Percentiles rank a stretch among this genome's conserved stretches.
Conservation (phyloP, 805 yeast species). For the Komagataella pastoris region DNA sequence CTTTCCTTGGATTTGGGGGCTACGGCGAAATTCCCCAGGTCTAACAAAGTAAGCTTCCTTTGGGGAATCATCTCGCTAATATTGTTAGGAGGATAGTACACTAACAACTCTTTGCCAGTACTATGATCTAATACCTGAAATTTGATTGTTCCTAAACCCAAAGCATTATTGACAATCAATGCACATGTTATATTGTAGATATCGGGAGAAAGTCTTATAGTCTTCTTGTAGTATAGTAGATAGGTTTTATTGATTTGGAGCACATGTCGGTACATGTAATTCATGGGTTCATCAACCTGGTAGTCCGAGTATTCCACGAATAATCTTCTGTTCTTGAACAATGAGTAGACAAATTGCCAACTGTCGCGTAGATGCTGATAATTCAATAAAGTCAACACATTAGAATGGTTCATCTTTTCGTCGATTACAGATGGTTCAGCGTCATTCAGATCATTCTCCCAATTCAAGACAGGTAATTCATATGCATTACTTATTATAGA, state of each 20-base stretch:
- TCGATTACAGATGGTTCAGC: not conserved
- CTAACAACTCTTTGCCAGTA: slow-evolving; percentile 17
- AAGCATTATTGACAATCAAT: slow-evolving; percentile 34
- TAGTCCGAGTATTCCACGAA: slow-evolving; percentile 31
- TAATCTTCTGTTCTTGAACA: slow-evolving; percentile 36
- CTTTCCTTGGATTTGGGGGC: slow-evolving; percentile 8
- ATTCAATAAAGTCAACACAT: slow-evolving; percentile 5
- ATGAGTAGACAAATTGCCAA: slow-evolving; percentile 39
- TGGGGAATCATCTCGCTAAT: slow-evolving; percentile 46
- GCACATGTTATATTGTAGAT: slow-evolving; percentile 37
- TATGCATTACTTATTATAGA: slow-evolving; percentile 11
- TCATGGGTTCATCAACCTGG: slow-evolving; percentile 31
- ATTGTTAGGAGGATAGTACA: slow-evolving; percentile 42
- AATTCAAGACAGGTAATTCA: slow-evolving; percentile 10
- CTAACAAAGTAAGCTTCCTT: slow-evolving; percentile 32
- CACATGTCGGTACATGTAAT: slow-evolving; percentile 27
- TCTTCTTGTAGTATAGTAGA: slow-evolving; percentile 29
- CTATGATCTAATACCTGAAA: slow-evolving; percentile 28
- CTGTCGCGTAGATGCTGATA: slow-evolving; percentile 31
- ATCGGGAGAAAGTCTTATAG: slow-evolving; percentile 33
- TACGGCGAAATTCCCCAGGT: slow-evolving; percentile 34
- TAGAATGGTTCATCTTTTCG: not conserved
- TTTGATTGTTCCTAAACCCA: slow-evolving; percentile 46
- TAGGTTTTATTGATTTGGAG: slow-evolving; percentile 38
- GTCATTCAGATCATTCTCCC: slow-evolving; percentile 4